phyloP scores from a whole-genome alignment of 768 basidiomycete genomes.

The Solioccasus polychromus region DNA sequence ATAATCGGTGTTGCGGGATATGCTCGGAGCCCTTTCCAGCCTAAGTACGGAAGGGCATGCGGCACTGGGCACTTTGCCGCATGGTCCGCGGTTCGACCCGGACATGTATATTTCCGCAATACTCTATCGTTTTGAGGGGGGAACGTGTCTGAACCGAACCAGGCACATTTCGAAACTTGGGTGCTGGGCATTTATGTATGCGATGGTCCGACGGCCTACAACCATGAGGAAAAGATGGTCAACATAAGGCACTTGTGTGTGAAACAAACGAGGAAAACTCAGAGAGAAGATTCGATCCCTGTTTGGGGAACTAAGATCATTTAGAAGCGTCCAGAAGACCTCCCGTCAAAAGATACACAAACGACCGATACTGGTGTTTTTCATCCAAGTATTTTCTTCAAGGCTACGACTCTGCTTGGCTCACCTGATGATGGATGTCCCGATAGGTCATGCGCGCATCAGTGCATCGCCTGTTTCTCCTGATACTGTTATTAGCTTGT shows the following conservation, averaged over 20 bases:
- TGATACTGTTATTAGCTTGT: no score
- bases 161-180: neutral
- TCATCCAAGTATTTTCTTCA: constrained; percentile 19
- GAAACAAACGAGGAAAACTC: constrained; percentile 10
- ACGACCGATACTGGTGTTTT: constrained; percentile 21
- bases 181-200: neutral
- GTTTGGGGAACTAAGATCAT: constrained; percentile 24
- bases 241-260: constrained; percentile 1
- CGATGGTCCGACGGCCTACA: neutral
- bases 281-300: constrained; percentile 35
- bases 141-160: constrained; percentile 12
- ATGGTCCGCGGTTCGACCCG: constrained; percentile 22
- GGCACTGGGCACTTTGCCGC: constrained; percentile 28
- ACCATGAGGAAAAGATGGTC: constrained; percentile 7
- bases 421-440: constrained; percentile 10
- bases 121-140: constrained; percentile 11
- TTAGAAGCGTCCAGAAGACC: constrained; percentile 28
- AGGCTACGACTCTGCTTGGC: no score
- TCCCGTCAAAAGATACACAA: constrained; percentile 17
- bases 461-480: no score
- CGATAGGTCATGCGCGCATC: no score
- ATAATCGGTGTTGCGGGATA: constrained; percentile 15
- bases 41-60: constrained; percentile 31
- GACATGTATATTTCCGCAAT: constrained; percentile 3
- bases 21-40: constrained; percentile 9